Evolutionary conservation across 129 eudicot species (phyloP).

Genomic region (Gnaphalium uliginosum): DNA sequence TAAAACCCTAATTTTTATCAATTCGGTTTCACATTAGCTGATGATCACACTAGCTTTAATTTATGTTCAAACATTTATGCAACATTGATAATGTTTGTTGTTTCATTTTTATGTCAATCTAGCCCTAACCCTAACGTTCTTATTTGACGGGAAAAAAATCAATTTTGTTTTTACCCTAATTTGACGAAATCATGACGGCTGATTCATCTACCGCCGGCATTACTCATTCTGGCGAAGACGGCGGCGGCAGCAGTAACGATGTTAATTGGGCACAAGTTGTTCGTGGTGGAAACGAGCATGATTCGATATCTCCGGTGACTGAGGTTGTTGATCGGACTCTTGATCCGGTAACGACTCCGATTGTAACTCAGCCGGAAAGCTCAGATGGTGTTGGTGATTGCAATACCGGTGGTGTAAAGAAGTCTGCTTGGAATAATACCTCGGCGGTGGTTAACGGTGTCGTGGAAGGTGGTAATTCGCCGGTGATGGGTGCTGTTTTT

Average conservation of each 20-base stretch:
- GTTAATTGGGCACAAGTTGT: constrained; percentile 52
- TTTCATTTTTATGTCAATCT: neutral
- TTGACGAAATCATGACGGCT: constrained; percentile 26
- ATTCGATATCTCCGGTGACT: neutral
- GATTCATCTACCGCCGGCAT: constrained; percentile 29
- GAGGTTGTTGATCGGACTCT: constrained; percentile 13
- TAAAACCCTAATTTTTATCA: neutral
- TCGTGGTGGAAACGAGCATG: constrained; percentile 32
- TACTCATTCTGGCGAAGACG: constrained; percentile 32
- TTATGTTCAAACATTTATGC: neutral
- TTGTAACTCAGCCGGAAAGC: constrained; percentile 24
- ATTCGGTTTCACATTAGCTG: neutral
- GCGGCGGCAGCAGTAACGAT: constrained; percentile 23
- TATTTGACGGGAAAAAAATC: neutral
- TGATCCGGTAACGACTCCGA: constrained; percentile 25
- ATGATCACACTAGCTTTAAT: neutral
- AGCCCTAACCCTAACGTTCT: neutral
- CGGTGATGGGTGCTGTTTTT: constrained; percentile 51
- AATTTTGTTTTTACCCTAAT: neutral
- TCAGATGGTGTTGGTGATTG: constrained; percentile 8
- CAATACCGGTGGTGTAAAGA: constrained; percentile 52
- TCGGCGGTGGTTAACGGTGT: constrained; percentile 41
- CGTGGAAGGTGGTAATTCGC: constrained; percentile 31
- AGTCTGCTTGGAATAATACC: constrained; percentile 65
- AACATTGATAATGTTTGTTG: neutral